A percentile compares a stretch with the other conserved stretches of the same genome.
Evolutionary conservation across 306 rosid genomes (phyloP).

Genomic region (Cyamopsis tetragonoloba): DNA sequence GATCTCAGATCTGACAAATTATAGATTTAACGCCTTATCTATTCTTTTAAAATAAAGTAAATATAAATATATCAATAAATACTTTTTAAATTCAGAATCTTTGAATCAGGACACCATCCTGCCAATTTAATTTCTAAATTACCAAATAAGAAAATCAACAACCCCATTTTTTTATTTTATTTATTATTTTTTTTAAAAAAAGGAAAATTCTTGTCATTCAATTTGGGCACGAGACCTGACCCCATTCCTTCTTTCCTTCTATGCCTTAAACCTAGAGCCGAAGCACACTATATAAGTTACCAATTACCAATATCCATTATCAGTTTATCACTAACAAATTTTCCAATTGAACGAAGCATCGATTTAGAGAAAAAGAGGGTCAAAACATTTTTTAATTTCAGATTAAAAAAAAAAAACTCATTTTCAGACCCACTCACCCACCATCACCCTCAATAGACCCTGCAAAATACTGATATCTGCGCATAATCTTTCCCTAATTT

Average conservation of each 20-base stretch:
- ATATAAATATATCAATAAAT: too few species aligned
- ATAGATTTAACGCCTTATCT: too few species aligned
- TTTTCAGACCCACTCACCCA: slow-evolving; percentile 24
- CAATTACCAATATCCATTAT: not conserved
- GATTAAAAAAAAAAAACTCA: slow-evolving; percentile 29
- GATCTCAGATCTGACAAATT: too few species aligned
- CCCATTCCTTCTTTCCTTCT: slow-evolving; percentile 20
- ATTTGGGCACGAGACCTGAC: slow-evolving; percentile 63
- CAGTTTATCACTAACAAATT: slow-evolving; percentile 26
- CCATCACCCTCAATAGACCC: slow-evolving; percentile 28
- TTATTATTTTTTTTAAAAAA: too few species aligned
- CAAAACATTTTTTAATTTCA: slow-evolving; percentile 29
- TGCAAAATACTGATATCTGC: slow-evolving; percentile 30
- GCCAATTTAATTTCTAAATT: too few species aligned
- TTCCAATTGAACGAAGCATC: slow-evolving; percentile 24
- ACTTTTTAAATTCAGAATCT: too few species aligned
- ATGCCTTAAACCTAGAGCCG: slow-evolving; percentile 37
- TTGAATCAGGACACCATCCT: too few species aligned
- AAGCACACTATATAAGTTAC: slow-evolving; percentile 4
- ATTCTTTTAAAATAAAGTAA: too few species aligned
- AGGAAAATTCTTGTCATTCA: slow-evolving; percentile 10
- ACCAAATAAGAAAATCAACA: too few species aligned
- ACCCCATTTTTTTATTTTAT: too few species aligned
- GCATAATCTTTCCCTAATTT: slow-evolving; percentile 28
- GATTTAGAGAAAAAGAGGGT: slow-evolving; percentile 24